Conservation (phyloP, 306 rosid genomes). For the Sicyos baderoa region DNA sequence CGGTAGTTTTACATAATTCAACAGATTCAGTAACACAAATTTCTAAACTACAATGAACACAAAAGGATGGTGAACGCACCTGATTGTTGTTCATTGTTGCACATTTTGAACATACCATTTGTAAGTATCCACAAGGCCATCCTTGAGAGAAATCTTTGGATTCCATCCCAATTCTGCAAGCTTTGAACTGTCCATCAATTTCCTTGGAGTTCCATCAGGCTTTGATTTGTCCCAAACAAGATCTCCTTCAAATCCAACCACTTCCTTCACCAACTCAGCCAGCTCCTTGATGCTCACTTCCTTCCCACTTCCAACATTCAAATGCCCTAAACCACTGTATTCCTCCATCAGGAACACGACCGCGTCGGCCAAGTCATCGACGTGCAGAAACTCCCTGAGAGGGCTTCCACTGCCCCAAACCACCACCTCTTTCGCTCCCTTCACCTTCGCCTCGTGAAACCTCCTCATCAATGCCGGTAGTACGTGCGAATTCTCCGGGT, state of each 20-base stretch:
- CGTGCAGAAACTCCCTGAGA: constrained; percentile 85
- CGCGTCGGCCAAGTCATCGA: constrained; percentile 76
- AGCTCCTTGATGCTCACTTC: constrained; percentile 82
- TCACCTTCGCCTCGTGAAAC: constrained; percentile 87
- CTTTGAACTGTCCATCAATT: constrained; percentile 87
- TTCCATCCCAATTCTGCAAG: constrained; percentile 74
- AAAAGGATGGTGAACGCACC: constrained; percentile 14
- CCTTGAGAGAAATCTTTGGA: constrained; percentile 75
- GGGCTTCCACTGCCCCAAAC: constrained; percentile 98
- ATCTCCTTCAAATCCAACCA: constrained; percentile 74
- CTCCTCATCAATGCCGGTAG: constrained; percentile 87
- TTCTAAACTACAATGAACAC: constrained; percentile 10
- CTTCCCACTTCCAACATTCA: constrained; percentile 85
- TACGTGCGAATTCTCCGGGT: constrained; percentile 88
- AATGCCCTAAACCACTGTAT: constrained; percentile 70
- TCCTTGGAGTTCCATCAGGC: constrained; percentile 96
- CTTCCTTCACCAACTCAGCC: constrained; percentile 84
- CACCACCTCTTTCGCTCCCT: constrained; percentile 67
- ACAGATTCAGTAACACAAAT: constrained; percentile 10
- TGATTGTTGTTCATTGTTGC: constrained; percentile 37
- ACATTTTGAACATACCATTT: constrained; percentile 80
- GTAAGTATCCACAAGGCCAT: constrained; percentile 82
- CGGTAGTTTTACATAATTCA: no score
- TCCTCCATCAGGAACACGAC: constrained; percentile 67
- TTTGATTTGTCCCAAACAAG: constrained; percentile 85